phyloP scores from a whole-genome alignment of 129 eudicot species.

The Flaveria trinervia region DNA sequence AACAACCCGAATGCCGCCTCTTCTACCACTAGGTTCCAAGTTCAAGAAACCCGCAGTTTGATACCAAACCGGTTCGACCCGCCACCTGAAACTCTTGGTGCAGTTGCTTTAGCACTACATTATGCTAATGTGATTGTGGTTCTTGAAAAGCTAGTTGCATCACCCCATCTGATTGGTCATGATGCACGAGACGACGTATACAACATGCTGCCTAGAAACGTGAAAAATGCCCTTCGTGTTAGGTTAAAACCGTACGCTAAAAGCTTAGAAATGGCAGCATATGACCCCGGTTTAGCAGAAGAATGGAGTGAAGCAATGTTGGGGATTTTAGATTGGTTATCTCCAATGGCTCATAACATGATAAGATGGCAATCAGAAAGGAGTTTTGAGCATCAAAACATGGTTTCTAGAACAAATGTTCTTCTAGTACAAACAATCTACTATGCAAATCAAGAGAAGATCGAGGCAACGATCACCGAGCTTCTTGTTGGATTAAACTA shows the following conservation, averaged over 20 bases:
- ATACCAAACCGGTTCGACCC: constrained; percentile 37
- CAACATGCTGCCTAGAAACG: constrained; percentile 63
- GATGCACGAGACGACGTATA: constrained; percentile 78
- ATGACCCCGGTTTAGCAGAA: constrained; percentile 60
- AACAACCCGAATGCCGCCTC: constrained; percentile 18
- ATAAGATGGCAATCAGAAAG: constrained; percentile 82
- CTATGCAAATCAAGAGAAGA: constrained; percentile 75
- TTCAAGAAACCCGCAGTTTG: constrained; percentile 21
- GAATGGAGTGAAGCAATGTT: constrained; percentile 79
- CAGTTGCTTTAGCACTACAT: constrained; percentile 68
- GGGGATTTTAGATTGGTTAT: constrained; percentile 67
- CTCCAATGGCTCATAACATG: constrained; percentile 84
- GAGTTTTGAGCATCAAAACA: constrained; percentile 76
- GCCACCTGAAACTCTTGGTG: constrained; percentile 71
- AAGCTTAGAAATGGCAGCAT: constrained; percentile 38
- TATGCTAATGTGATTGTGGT: constrained; percentile 75
- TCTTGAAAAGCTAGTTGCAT: constrained; percentile 64
- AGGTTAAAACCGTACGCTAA: constrained; percentile 64
- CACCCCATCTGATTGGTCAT: constrained; percentile 77
- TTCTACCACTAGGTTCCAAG: constrained; percentile 28
- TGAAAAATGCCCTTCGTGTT: constrained; percentile 50
- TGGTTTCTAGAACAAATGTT: constrained; percentile 55
- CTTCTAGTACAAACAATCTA: constrained; percentile 74
- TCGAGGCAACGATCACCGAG: constrained; percentile 63
- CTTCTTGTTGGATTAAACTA: constrained; percentile 86